These are phyloP conservation scores for Castanea sativa DNA, from an alignment of 306 rosid species.

Conservation along the genomic window DNA sequence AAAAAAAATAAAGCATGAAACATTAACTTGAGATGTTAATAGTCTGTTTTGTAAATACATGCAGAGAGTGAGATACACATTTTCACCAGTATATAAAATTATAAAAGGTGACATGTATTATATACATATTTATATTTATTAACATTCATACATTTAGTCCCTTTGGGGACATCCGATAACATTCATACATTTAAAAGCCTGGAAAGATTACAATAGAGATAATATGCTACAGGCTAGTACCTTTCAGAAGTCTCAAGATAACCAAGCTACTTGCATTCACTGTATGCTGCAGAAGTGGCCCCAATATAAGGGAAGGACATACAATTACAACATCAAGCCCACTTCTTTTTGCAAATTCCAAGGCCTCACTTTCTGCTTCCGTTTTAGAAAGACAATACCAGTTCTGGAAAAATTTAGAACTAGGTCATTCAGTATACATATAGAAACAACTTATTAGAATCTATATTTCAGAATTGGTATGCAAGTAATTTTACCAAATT, in stretches of 20 bases:
- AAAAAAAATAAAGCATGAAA: no score
- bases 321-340: slow-evolving; percentile 53
- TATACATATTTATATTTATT: no score
- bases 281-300: slow-evolving; percentile 64
- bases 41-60: no score
- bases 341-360: slow-evolving; percentile 44
- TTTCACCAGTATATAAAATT: no score
- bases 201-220: slow-evolving; percentile 2
- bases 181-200: neutral
- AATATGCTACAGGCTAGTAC: slow-evolving; percentile 24
- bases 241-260: slow-evolving; percentile 51
- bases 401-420: slow-evolving; percentile 42
- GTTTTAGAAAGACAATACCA: slow-evolving; percentile 81
- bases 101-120: no score
- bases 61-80: no score
- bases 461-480: no score
- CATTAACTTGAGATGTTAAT: no score
- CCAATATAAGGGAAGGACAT: slow-evolving; percentile 49
- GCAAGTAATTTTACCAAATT: neutral
- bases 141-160: no score
- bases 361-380: slow-evolving; percentile 66
- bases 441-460: no score
- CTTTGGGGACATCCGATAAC: no score
- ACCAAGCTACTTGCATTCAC: slow-evolving; percentile 58
- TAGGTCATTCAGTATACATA: neutral